Percentiles rank a stretch among this genome's conserved stretches.
phyloP scores from a whole-genome alignment of 306 rosid genomes.

The Trifolium dubium region DNA sequence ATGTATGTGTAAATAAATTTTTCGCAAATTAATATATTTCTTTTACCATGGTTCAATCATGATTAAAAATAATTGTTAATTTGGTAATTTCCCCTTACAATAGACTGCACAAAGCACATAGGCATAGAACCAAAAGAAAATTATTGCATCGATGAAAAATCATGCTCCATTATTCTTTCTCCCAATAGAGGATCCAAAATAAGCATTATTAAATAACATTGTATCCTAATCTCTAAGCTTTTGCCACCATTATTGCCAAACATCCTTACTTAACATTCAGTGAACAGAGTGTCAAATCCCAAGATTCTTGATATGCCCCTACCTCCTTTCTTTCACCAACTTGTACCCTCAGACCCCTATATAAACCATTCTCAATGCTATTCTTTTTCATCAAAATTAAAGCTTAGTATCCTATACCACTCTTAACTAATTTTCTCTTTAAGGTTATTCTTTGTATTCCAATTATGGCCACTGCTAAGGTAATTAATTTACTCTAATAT shows the following conservation, averaged over 20 bases:
- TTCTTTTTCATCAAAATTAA: slow-evolving; percentile 42
- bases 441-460: slow-evolving; percentile 26
- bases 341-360: slow-evolving; percentile 47
- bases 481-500: slow-evolving; percentile 23
- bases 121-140: slow-evolving; percentile 52
- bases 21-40: background rate
- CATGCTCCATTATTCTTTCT: slow-evolving; percentile 41
- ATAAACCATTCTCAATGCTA: slow-evolving; percentile 45
- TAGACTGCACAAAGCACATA: slow-evolving; percentile 79
- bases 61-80: slow-evolving; percentile 20
- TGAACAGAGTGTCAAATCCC: slow-evolving; percentile 64
- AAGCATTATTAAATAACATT: slow-evolving; percentile 33
- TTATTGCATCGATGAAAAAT: slow-evolving; percentile 52
- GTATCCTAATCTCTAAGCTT: slow-evolving; percentile 45
- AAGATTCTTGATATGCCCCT: slow-evolving; percentile 62
- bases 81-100: slow-evolving; percentile 26
- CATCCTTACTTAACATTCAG: slow-evolving; percentile 50
- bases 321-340: slow-evolving; percentile 39
- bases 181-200: slow-evolving; percentile 38
- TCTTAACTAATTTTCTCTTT: slow-evolving; percentile 8
- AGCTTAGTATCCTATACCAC: slow-evolving; percentile 18
- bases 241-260: slow-evolving; percentile 55
- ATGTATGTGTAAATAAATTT: background rate
- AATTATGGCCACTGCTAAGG: slow-evolving; percentile 78
- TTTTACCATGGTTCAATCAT: slow-evolving; percentile 6